Percentiles rank a stretch among this genome's conserved stretches.
Conservation (phyloP, 306 rosid species). For the Quercus aquifolioides region DNA sequence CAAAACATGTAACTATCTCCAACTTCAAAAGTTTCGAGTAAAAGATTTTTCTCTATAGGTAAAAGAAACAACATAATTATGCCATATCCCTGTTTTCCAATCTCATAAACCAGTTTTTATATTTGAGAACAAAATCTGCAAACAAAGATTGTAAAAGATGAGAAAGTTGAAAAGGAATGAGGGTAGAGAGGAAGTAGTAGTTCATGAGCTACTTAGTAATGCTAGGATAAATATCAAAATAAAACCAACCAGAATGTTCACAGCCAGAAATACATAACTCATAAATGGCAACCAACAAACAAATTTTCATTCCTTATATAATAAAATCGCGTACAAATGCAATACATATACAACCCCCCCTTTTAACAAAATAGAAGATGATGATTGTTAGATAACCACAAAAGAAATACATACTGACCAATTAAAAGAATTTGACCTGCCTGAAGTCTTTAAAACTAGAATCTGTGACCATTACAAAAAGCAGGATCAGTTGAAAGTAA, state of each 20-base stretch:
- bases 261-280: neutral
- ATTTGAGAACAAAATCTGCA: neutral
- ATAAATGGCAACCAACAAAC: constrained; percentile 43
- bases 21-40: too few species aligned
- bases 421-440: constrained; percentile 67
- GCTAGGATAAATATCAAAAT: neutral
- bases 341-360: constrained; percentile 69
- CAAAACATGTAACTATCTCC: too few species aligned
- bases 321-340: constrained; percentile 47
- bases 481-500: constrained; percentile 38
- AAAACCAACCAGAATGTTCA: neutral
- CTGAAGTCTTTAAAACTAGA: constrained; percentile 43
- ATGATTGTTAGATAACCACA: constrained; percentile 19
- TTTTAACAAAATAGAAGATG: constrained; percentile 37
- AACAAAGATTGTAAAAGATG: neutral
- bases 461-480: constrained; percentile 49
- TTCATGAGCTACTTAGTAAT: neutral
- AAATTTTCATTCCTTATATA: constrained; percentile 54
- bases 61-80: neutral
- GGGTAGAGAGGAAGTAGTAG: too few species aligned
- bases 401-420: constrained; percentile 51
- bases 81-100: neutral
- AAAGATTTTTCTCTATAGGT: neutral
- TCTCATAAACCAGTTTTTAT: neutral
- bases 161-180: too few species aligned